phyloP scores from a whole-genome alignment of 305 asterid species.

The Fraxinus sp. region DNA sequence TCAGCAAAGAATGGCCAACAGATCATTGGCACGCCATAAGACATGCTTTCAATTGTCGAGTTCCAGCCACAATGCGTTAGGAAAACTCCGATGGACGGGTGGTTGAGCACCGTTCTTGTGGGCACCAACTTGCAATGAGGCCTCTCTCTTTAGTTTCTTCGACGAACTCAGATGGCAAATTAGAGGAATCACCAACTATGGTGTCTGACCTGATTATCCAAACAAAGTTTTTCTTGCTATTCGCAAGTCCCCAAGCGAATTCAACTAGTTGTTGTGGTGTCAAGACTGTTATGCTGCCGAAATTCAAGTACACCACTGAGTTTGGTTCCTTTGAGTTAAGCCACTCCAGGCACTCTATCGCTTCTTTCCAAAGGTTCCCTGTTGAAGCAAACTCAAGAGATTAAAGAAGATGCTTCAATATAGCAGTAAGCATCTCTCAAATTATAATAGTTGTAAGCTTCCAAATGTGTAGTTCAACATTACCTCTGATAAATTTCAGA shows the following conservation, averaged over 20 bases:
- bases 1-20: slow-evolving; percentile 54
- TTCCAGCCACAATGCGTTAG: slow-evolving; percentile 56
- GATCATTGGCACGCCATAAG: slow-evolving; percentile 42
- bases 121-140: slow-evolving; percentile 35
- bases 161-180: slow-evolving; percentile 20
- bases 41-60: slow-evolving; percentile 36
- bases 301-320: slow-evolving; percentile 39
- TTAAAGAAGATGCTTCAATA: too few species aligned
- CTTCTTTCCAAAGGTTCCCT: slow-evolving; percentile 45
- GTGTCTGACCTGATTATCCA: slow-evolving; percentile 40
- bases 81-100: slow-evolving; percentile 35
- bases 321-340: slow-evolving; percentile 30
- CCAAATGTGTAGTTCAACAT: neutral
- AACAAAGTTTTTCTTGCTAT: slow-evolving; percentile 34
- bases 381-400: neutral
- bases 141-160: slow-evolving; percentile 34
- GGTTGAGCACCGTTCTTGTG: slow-evolving; percentile 44
- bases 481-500: slow-evolving; percentile 17
- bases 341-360: slow-evolving; percentile 39
- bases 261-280: slow-evolving; percentile 22
- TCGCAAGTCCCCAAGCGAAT: slow-evolving; percentile 42
- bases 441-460: neutral
- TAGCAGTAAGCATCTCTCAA: neutral
- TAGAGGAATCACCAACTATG: neutral
- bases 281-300: slow-evolving; percentile 44